Percentiles rank a stretch among this genome's conserved stretches.
These are phyloP conservation scores for Angomonas ambiguus DNA, from an alignment of 208 protist species.

Conservation along the genomic window DNA sequence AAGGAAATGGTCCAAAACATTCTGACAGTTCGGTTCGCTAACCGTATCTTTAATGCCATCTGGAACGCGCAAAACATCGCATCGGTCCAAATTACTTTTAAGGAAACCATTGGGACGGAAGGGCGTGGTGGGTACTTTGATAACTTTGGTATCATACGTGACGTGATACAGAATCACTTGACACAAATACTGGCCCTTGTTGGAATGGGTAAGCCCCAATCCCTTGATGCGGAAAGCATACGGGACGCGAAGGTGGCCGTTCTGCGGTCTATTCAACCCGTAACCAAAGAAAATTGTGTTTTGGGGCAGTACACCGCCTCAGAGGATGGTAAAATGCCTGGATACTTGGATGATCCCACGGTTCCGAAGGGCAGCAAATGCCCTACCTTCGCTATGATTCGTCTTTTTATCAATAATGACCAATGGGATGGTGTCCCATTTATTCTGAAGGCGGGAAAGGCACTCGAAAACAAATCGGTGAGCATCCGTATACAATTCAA, in stretches of 20 bases:
- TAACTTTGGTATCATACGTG: constrained; percentile 90
- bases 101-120: constrained; percentile 91
- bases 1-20: constrained; percentile 96
- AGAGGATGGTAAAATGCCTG: constrained; percentile 68
- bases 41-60: constrained; percentile 85
- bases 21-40: constrained; percentile 89
- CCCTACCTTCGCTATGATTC: constrained; percentile 85
- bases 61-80: constrained; percentile 90
- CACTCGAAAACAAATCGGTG: constrained; percentile 79
- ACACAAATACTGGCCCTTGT: constrained; percentile 91
- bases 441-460: constrained; percentile 90
- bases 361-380: constrained; percentile 75
- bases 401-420: constrained; percentile 88
- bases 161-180: constrained; percentile 94
- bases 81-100: constrained; percentile 91
- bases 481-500: constrained; percentile 88
- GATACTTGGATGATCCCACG: constrained; percentile 83
- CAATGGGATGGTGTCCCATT: constrained; percentile 94
- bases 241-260: constrained; percentile 90
- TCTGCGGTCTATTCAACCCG: constrained; percentile 59
- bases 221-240: constrained; percentile 78
- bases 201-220: constrained; percentile 90
- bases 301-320: constrained; percentile 91
- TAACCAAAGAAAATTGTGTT: constrained; percentile 75
- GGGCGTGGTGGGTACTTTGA: constrained; percentile 94